A percentile compares a stretch with the other conserved stretches of the same genome.
Conservation (phyloP, 495 filamentous ascomycete species). For the Daldinia vernicosa region DNA sequence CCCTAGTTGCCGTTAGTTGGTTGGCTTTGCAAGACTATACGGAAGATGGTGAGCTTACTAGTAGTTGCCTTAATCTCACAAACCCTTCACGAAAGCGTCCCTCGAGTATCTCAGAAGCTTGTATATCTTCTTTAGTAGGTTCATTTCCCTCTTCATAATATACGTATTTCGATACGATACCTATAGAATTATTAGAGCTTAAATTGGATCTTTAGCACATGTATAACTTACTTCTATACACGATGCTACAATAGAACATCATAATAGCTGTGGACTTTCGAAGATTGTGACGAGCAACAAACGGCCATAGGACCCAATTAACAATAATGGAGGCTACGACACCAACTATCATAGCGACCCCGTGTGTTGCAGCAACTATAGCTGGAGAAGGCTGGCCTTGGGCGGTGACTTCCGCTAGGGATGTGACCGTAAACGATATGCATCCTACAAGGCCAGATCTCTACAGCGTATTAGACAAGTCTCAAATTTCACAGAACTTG, state of each 20-base stretch:
- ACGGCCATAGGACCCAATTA: constrained; percentile 69
- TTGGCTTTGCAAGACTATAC: not conserved
- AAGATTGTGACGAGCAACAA: constrained; percentile 66
- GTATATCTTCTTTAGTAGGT: constrained; percentile 60
- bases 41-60: constrained; percentile 48
- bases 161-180: constrained; percentile 65
- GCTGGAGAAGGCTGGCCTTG: constrained; percentile 47
- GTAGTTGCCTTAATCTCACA: constrained; percentile 63
- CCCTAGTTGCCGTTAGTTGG: constrained; percentile 39
- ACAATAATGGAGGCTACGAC: constrained; percentile 60
- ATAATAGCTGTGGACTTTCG: constrained; percentile 63
- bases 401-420: constrained; percentile 54
- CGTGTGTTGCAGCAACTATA: constrained; percentile 58
- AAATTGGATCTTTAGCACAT: not conserved
- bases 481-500: not conserved
- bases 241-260: constrained; percentile 64
- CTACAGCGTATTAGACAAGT: constrained; percentile 24
- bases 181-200: constrained; percentile 30
- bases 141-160: constrained; percentile 63
- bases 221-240: constrained; percentile 53
- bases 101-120: constrained; percentile 65
- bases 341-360: constrained; percentile 60
- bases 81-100: constrained; percentile 67
- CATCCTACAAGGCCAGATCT: constrained; percentile 63
- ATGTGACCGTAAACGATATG: constrained; percentile 64